Evolutionary conservation across 768 basidiomycete genomes (phyloP), one percentile per base, ranked within the genome.

Genomic region (Panus rudis): DNA sequence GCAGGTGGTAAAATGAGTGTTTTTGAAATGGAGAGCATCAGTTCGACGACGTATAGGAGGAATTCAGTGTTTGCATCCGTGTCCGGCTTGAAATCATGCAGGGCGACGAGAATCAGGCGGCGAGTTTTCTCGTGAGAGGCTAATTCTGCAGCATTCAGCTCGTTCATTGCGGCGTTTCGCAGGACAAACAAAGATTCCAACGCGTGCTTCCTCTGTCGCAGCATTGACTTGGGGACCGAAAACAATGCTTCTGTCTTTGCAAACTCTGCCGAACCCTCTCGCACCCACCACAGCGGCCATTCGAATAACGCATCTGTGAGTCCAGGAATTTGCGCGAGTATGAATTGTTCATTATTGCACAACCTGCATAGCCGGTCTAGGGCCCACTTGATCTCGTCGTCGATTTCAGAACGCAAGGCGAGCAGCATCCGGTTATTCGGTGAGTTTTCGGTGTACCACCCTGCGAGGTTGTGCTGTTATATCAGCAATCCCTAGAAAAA

Each of bases 351-450:
- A 52, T 87, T 84, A 52, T 75, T 73, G 52, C 80, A 83, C n/a
- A 89, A 70, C 16, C 87, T 77, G 48, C 84, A 80, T 8, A 98
- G 74, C 37, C 87, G 81, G 52, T 91, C 84, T 28, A 99, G 75
- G 16, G 92, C 88, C 87, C 91, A 97, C 43, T 79, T 79, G 43
- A 92, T 73, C 56, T 98, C 94, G 6, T 76, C 63, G 41, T 80
- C 72, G 37, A 98, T 83, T 4, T 81, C 84, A 12, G 90, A 97
- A 20, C 81, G 77, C 31, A 98, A 65, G 2, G 92, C 83, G 13
- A 99, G 78, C n/a, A 91, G 70, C 79, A 97, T 90, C 31, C 93
- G 77, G 60, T 97, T 97, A 57, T 69, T 82, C 1, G 84, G 69
- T 2, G 76, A 72, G n/a, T 30, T 10, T 52, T 92, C 87, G n/a